Percentiles rank a stretch among this genome's conserved stretches.
Evolutionary conservation across 176 grass and related monocot genomes (phyloP).

Genomic region (Raddia distichophylla): DNA sequence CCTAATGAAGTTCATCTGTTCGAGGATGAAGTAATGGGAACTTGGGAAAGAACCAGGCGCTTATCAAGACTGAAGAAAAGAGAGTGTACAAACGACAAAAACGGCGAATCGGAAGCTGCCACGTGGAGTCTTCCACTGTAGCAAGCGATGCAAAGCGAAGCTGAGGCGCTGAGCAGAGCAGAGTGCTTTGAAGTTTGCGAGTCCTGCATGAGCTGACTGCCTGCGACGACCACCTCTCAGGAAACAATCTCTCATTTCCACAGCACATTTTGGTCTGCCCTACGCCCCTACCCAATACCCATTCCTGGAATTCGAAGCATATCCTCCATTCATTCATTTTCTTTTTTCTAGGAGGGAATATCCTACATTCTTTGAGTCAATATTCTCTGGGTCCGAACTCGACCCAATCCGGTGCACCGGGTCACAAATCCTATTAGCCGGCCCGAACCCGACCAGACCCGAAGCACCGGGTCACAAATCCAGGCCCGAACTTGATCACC

Average conservation of each 20-base stretch:
- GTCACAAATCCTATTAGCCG: too few relatives aligned
- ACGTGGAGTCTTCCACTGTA: not conserved
- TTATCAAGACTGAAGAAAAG: conserved; percentile 33
- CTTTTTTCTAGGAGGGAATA: not conserved
- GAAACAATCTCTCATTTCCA: conserved; percentile 14
- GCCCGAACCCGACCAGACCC: too few relatives aligned
- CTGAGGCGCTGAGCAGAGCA: not conserved
- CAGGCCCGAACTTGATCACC: too few relatives aligned
- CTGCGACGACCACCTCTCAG: conserved; percentile 26
- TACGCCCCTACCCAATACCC: not conserved
- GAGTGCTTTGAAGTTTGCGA: conserved; percentile 17
- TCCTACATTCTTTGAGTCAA: not conserved
- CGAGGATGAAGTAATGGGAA: conserved; percentile 35
- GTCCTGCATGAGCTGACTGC: not conserved
- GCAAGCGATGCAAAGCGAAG: conserved; percentile 34
- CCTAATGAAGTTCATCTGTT: conserved; percentile 23
- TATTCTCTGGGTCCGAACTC: not conserved
- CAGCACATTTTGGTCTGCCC: conserved; percentile 1
- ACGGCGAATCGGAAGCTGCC: conserved; percentile 3
- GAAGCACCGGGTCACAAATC: too few relatives aligned
- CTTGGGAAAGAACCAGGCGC: not conserved
- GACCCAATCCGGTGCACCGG: too few relatives aligned
- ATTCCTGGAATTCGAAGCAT: not conserved
- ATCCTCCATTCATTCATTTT: not conserved
- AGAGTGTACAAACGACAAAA: not conserved